Percentiles rank a stretch among this genome's conserved stretches.
phyloP scores from a whole-genome alignment of 148 eudicot genomes.

The Camellia lanceoleosa region DNA sequence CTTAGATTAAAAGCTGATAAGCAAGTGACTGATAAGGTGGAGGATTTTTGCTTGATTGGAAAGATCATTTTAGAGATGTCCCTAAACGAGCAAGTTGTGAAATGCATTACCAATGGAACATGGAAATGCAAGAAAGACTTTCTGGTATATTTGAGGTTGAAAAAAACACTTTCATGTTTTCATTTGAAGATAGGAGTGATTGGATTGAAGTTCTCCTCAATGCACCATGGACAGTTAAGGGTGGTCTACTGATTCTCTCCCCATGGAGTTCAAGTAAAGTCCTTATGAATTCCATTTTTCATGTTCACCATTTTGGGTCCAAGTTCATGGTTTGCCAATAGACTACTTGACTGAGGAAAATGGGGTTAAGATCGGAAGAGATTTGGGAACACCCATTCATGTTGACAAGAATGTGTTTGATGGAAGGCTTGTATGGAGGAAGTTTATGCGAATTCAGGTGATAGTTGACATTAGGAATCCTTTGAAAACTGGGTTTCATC shows the following conservation, averaged over 20 bases:
- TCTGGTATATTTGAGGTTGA: not conserved
- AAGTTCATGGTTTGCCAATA: constrained; percentile 12
- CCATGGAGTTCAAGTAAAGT: not conserved
- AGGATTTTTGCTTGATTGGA: not conserved
- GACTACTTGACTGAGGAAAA: not conserved
- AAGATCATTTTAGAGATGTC: not conserved
- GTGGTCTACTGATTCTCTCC: not conserved
- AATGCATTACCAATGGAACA: not conserved
- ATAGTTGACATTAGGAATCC: constrained; percentile 6
- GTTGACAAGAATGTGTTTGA: not conserved
- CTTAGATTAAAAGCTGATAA: not conserved
- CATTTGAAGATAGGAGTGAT: not conserved
- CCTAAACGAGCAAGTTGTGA: not conserved
- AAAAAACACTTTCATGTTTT: not conserved
- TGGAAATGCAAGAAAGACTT: not conserved
- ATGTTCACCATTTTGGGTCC: constrained; percentile 11
- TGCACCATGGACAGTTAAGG: not conserved
- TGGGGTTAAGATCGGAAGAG: not conserved
- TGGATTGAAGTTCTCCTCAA: not conserved
- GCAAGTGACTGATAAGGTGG: not conserved
- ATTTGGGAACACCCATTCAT: not conserved
- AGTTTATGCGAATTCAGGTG: constrained; percentile 2
- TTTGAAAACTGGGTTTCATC: constrained; percentile 11
- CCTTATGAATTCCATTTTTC: constrained; percentile 1
- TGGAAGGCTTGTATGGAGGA: not conserved